phyloP scores from a whole-genome alignment of 23 red algal genomes.

The Gracilariopsis chorda region DNA sequence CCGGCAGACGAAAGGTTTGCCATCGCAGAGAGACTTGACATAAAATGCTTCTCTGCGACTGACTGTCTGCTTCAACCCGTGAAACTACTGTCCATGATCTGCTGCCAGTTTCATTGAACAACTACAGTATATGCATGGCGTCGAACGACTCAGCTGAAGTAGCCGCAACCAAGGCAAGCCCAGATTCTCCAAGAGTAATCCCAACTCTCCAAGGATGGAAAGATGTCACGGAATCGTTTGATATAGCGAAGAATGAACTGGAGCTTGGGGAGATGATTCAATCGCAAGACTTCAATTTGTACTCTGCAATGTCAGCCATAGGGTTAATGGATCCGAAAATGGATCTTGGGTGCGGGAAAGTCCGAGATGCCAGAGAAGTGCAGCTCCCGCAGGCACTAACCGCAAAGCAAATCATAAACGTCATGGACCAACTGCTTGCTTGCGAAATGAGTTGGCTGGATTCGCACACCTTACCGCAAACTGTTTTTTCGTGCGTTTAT shows the following conservation, averaged over 20 bases:
- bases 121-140: constrained; percentile 1
- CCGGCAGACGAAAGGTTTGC: no score
- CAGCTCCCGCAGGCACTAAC: constrained; percentile 25
- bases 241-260: constrained; percentile 27
- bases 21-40: no score
- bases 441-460: constrained; percentile 60
- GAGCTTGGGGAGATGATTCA: constrained; percentile 69
- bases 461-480: constrained; percentile 58
- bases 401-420: constrained; percentile 34
- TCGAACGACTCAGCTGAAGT: not conserved
- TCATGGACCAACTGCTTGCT: constrained; percentile 52
- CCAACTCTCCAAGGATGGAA: constrained; percentile 33
- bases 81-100: no score
- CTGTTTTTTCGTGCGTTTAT: constrained; percentile 72
- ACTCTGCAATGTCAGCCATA: constrained; percentile 78
- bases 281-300: constrained; percentile 27
- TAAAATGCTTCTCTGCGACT: no score
- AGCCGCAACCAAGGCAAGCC: not conserved
- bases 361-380: constrained; percentile 16
- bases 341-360: constrained; percentile 66
- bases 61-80: no score
- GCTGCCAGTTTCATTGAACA: no score
- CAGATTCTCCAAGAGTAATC: not conserved
- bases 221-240: constrained; percentile 67
- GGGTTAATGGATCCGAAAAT: constrained; percentile 83